These are phyloP conservation scores for Globisporangium ultimum DNA, from an alignment of 352 stramenopile genomes.

Conservation along the genomic window DNA sequence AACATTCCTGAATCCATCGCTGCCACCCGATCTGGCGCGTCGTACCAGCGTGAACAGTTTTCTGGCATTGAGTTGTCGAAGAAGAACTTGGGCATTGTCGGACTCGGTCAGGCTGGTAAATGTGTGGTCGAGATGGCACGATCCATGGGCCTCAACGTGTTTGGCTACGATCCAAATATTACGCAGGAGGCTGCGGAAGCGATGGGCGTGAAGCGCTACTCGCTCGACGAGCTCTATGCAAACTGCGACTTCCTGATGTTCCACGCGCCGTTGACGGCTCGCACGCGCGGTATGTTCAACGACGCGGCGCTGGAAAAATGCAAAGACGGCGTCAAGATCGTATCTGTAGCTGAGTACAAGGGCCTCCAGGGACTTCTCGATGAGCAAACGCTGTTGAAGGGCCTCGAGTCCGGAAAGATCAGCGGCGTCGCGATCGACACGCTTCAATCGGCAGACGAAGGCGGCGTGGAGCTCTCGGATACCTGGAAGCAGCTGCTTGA, in stretches of 20 bases:
- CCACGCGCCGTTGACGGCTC: constrained; percentile 93
- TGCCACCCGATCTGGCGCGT: constrained; percentile 20
- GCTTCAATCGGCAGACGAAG: constrained; percentile 31
- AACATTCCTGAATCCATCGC: constrained; percentile 54
- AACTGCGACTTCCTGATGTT: constrained; percentile 92
- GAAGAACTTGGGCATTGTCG: constrained; percentile 71
- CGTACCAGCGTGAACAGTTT: constrained; percentile 44
- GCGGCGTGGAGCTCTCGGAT: constrained; percentile 21
- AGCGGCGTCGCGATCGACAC: constrained; percentile 83
- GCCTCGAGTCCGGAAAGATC: constrained; percentile 74
- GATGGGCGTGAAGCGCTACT: constrained; percentile 61
- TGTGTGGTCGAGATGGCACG: constrained; percentile 70
- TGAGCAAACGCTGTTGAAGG: constrained; percentile 65
- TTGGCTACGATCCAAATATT: constrained; percentile 73
- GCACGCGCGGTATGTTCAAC: constrained; percentile 88
- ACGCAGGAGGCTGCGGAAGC: constrained; percentile 57
- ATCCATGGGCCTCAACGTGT: constrained; percentile 66
- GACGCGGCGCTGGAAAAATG: constrained; percentile 78
- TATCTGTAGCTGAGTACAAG: constrained; percentile 80
- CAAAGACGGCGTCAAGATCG: constrained; percentile 88
- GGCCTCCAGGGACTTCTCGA: constrained; percentile 77
- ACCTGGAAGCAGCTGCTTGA: constrained; percentile 69
- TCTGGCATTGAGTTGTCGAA: constrained; percentile 51
- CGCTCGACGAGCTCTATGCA: constrained; percentile 61
- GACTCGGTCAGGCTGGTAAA: constrained; percentile 66